phyloP scores from a whole-genome alignment of 495 filamentous ascomycete species.

The Daldinia childiae region DNA sequence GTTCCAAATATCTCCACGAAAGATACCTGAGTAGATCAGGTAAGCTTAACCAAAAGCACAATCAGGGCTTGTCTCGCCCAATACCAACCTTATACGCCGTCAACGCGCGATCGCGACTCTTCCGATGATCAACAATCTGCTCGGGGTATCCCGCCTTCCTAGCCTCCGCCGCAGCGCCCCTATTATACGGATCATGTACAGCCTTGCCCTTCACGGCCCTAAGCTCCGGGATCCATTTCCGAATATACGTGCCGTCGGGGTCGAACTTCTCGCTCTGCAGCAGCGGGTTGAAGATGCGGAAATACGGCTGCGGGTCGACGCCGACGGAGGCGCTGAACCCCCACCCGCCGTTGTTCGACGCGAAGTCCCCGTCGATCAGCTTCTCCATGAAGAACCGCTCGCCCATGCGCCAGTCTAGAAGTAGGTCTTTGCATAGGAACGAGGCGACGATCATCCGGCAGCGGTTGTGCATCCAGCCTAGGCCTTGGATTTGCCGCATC shows the following conservation, averaged over 20 bases:
- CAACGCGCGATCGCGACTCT: conserved; percentile 70
- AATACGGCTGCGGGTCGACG: conserved; percentile 92
- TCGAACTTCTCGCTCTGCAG: conserved; percentile 90
- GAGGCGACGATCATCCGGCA: conserved; percentile 88
- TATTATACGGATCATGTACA: conserved; percentile 81
- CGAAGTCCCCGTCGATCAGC: conserved; percentile 91
- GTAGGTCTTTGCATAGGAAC: conserved; percentile 85
- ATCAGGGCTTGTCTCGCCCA: conserved; percentile 45
- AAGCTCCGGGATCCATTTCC: conserved; percentile 77
- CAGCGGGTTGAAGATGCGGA: conserved; percentile 88
- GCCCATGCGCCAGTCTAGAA: conserved; percentile 91
- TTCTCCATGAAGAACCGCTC: conserved; percentile 90
- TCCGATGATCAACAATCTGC: conserved; percentile 78
- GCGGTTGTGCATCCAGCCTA: conserved; percentile 90
- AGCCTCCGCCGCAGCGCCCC: conserved; percentile 66
- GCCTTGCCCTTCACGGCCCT: conserved; percentile 65
- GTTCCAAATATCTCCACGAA: too few relatives aligned
- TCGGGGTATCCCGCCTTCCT: conserved; percentile 76
- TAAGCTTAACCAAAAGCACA: neutral
- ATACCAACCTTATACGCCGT: conserved; percentile 76
- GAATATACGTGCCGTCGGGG: conserved; percentile 71
- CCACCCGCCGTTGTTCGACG: conserved; percentile 93
- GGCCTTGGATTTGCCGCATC: conserved; percentile 80
- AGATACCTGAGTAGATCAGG: neutral
- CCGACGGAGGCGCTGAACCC: conserved; percentile 83